A percentile compares a stretch with the other conserved stretches of the same genome.
Conservation (phyloP, 768 basidiomycete genomes). For the Lepiota brunneoincarnata region DNA sequence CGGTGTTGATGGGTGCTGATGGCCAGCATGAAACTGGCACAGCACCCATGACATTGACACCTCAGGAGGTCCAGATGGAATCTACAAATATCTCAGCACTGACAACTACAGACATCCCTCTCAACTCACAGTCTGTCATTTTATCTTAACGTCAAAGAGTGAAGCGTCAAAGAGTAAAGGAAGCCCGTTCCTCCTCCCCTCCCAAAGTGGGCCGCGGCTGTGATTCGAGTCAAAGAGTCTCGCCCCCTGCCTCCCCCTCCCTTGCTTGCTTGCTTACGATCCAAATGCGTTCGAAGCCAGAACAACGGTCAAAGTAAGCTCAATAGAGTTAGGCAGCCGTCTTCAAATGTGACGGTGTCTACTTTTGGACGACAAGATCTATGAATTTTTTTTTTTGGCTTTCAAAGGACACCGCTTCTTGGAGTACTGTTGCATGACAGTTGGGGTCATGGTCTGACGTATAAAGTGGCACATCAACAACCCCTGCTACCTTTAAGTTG, state of each 20-base stretch:
- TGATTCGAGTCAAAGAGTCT: constrained; percentile 2
- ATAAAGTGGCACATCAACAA: too few species aligned
- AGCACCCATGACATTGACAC: not conserved
- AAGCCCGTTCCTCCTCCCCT: not conserved
- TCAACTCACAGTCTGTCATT: constrained; percentile 1
- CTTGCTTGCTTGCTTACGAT: too few species aligned
- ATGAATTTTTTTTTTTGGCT: too few species aligned
- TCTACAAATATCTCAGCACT: not conserved
- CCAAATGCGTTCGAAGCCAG: too few species aligned
- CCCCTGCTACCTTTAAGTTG: too few species aligned
- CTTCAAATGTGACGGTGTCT: too few species aligned
- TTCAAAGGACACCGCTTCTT: too few species aligned
- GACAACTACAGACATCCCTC: not conserved
- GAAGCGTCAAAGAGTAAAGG: not conserved
- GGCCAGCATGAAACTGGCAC: not conserved
- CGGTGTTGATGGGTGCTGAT: not conserved
- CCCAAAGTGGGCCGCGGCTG: not conserved
- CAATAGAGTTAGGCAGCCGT: too few species aligned
- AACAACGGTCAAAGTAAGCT: too few species aligned
- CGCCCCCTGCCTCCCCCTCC: not conserved
- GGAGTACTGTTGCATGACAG: too few species aligned
- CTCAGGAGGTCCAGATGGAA: not conserved
- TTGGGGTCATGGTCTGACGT: too few species aligned
- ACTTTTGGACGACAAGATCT: too few species aligned
- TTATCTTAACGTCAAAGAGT: not conserved